Evolutionary conservation across 2,329 filamentous ascomycete species (phyloP).

Genomic region (Escovopsis sp.): DNA sequence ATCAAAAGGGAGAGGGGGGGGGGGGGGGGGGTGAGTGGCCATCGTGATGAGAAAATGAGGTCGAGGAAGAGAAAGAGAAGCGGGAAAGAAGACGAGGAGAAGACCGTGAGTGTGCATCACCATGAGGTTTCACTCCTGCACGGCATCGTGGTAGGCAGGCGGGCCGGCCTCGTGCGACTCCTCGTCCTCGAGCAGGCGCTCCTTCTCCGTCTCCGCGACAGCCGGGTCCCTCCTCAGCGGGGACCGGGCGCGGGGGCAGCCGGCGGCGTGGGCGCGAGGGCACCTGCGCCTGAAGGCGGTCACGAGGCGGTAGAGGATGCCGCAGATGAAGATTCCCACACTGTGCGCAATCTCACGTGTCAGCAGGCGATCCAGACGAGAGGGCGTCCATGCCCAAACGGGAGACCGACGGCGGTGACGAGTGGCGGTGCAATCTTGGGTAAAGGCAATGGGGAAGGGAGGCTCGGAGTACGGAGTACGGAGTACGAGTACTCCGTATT

Average conservation of each 20-base stretch:
- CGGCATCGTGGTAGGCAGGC: constrained; percentile 13
- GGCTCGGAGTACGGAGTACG: too few relatives aligned
- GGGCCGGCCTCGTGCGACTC: constrained; percentile 14
- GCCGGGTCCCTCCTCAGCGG: background rate
- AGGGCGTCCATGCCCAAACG: too few relatives aligned
- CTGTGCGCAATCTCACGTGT: constrained; percentile 21
- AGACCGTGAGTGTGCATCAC: too few relatives aligned
- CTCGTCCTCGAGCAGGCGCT: constrained; percentile 27
- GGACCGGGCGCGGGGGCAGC: constrained; percentile 5
- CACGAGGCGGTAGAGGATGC: constrained; percentile 43
- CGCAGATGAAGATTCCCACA: constrained; percentile 51
- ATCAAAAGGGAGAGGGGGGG: too few relatives aligned
- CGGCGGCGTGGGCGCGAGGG: constrained; percentile 4
- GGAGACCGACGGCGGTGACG: too few relatives aligned
- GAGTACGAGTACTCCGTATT: too few relatives aligned
- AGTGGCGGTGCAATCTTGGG: too few relatives aligned
- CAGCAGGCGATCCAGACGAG: constrained; percentile 9
- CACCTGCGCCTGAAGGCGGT: constrained; percentile 25
- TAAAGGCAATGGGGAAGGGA: too few relatives aligned
- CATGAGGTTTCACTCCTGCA: constrained; percentile 7
- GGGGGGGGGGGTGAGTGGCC: too few relatives aligned
- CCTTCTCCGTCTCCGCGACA: constrained; percentile 31
- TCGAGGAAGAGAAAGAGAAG: background rate
- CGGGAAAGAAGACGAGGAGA: background rate
- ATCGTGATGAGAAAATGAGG: background rate